phyloP scores from a whole-genome alignment of 352 stramenopile species.

The Phytophthora tentaculata region DNA sequence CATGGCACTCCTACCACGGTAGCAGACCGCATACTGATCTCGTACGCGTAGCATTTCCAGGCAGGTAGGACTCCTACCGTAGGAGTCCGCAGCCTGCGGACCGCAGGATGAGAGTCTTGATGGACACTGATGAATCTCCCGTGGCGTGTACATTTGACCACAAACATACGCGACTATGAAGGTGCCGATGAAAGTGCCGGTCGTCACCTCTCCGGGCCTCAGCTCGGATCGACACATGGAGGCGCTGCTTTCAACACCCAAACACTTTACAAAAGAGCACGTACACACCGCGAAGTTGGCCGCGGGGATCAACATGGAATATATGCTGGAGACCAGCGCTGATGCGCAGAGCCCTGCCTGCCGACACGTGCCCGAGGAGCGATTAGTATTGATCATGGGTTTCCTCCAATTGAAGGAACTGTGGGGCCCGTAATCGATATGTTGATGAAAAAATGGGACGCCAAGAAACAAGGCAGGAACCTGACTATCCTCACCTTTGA shows the following conservation, averaged over 20 bases:
- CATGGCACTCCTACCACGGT: constrained; percentile 11
- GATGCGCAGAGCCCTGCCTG: constrained; percentile 17
- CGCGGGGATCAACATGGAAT: constrained; percentile 51
- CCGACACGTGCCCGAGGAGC: constrained; percentile 24
- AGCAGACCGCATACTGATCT: constrained; percentile 17
- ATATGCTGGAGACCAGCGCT: constrained; percentile 33
- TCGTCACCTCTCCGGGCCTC: constrained; percentile 28
- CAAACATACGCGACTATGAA: constrained; percentile 16
- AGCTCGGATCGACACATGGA: constrained; percentile 38
- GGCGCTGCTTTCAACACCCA: constrained; percentile 31
- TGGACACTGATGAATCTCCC: constrained; percentile 12
- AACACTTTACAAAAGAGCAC: constrained; percentile 33
- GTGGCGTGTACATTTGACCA: not conserved
- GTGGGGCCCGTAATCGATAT: constrained; percentile 50
- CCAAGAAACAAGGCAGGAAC: constrained; percentile 23
- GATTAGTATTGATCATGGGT: constrained; percentile 55
- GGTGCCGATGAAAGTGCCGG: constrained; percentile 25
- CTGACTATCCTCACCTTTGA: constrained; percentile 51
- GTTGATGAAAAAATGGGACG: constrained; percentile 46
- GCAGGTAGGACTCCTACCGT: no score
- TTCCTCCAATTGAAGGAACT: constrained; percentile 52
- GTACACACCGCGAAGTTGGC: constrained; percentile 34
- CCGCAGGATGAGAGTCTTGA: constrained; percentile 6
- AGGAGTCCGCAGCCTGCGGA: constrained; percentile 1
- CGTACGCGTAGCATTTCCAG: not conserved